Base-by-base conservation (phyloP, 2,329 filamentous ascomycete genomes). In the Stemphylium vesicarium region DNA sequence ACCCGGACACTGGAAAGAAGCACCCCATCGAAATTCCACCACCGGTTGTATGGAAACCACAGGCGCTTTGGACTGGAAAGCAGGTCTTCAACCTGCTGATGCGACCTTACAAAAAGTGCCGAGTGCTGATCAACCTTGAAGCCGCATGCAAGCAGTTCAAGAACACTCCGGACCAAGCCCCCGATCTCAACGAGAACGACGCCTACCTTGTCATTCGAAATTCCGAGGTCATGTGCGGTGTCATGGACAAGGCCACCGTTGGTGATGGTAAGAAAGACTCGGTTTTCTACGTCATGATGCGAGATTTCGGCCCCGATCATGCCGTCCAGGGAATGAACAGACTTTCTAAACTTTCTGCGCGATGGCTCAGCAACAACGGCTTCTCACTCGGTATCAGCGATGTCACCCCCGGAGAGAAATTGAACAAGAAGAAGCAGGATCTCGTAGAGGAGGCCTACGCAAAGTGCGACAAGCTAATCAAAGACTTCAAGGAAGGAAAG, bases 231-330 rank as follows among this genome's bases (percentile, higher is more conserved):
- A 96, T 99, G 91, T 98, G 94, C 71, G 95, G 95, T 57, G 85
- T 89, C 56, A 97, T 98, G 92, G 95, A 99, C 80, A 99, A 99
- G 78, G 90, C 91, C 1, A 98, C 93, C 0, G 91, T 99, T n/a
- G 95, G 95, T 65, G 88, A 91, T 5, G 95, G 95, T 66, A 98
- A 98, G 81, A 99, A 99, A 73, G 94, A 96, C 73, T 97, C 93
- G 0, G 88, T 99, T 16, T 99, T 98, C 72, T 99, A 97, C 70
- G 90, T 98, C 52, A 94, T 99, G 71, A 85, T 98, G 65, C 86
- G 95, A 80, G 95, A 99, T 79, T 99, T 90, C 67, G 95, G 95
- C 0, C 91, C 93, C 1, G 90, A 96, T 50, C 88, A 91, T 52
- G 92, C 95, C 7, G 92, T 94, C 0, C 85, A 87, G 52, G 92